Base-by-base conservation (phyloP, 352 stramenopile species). In the Phytopythium cucurbitacearum region DNA sequence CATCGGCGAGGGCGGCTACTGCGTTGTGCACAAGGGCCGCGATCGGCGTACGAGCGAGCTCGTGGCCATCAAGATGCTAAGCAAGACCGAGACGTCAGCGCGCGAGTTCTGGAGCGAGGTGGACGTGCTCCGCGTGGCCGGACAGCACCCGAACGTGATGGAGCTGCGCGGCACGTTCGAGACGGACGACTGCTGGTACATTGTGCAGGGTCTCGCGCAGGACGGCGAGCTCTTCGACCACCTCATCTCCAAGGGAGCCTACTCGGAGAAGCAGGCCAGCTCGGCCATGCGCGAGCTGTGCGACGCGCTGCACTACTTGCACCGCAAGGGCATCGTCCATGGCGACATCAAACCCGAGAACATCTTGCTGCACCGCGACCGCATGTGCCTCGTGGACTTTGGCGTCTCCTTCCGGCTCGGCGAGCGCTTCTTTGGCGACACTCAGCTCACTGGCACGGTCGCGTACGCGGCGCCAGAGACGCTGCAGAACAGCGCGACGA, bases 291-390 rank as follows among this genome's bases (percentile, higher is more conserved):
- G 81, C 7, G 70, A 94, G 40, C 58, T 94, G 0, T 90, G 81
- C 54, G 76, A 91, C 47, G 85, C 84, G 37, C 65, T 95, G 54
- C 71, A 85, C 39, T 93, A 93, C 57, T 62, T 96, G 57, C 87
- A 96, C 60, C 76, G 78, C 66, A 94, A 94, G 56, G 80, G 80
- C 34, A 84, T 96, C 32, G 83, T 96, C 3, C 87, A 96, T 51
- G 86, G 82, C 48, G 86, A 96, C 60, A 85, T 96, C 62, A 96
- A 96, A 51, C 86, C 86, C 0, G 86, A 96, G 60, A 96, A 96
- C 47, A 81, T 95, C 49, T 53, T 96, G 61, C 61, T 90, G 44
- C 73, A 87, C 39, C 59, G 84, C 42, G 75, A 72, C 5, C 73
- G 73, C 55, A 89, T 90, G 80, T 90, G 81, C 53, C 75, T 92